These are phyloP conservation scores for Agrocybe pediades DNA, from an alignment of 768 basidiomycete genomes.

Conservation along the genomic window DNA sequence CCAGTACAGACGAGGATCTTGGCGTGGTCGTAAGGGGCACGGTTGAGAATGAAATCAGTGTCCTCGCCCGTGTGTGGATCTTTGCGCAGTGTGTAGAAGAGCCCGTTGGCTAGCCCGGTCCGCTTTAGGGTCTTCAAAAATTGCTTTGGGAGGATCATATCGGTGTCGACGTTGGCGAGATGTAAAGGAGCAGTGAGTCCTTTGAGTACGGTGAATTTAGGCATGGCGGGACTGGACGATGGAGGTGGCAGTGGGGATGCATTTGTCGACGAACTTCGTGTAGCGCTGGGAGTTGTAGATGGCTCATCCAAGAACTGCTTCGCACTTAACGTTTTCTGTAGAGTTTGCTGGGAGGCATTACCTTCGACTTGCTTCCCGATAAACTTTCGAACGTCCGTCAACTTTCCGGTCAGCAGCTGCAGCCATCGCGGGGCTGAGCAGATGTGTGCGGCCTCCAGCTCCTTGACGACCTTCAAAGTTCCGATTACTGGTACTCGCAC, in stretches of 20 bases:
- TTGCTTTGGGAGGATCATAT: constrained; percentile 93
- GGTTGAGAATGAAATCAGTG: constrained; percentile 86
- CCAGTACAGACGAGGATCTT: constrained; percentile 84
- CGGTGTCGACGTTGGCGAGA: constrained; percentile 87
- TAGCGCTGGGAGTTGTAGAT: too few species aligned
- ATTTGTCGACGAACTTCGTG: too few species aligned
- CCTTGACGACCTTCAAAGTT: constrained; percentile 93
- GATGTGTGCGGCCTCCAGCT: constrained; percentile 85
- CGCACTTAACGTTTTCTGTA: too few species aligned
- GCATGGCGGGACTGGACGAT: constrained; percentile 48
- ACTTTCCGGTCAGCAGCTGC: constrained; percentile 85
- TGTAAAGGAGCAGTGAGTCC: constrained; percentile 81
- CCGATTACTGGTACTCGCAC: constrained; percentile 92
- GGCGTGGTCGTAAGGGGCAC: constrained; percentile 71
- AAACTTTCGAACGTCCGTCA: constrained; percentile 84
- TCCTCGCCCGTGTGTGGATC: constrained; percentile 75
- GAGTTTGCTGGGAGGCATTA: too few species aligned
- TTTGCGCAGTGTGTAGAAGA: constrained; percentile 80
- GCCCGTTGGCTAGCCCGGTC: constrained; percentile 82
- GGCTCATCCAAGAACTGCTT: too few species aligned
- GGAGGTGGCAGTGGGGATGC: constrained; percentile 40
- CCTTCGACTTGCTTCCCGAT: too few species aligned
- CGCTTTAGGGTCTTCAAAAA: too few species aligned
- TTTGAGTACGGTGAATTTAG: constrained; percentile 69
- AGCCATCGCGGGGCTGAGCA: constrained; percentile 91